Base-by-base conservation (phyloP, 352 stramenopile species). In the Globisporangium spiculum region DNA sequence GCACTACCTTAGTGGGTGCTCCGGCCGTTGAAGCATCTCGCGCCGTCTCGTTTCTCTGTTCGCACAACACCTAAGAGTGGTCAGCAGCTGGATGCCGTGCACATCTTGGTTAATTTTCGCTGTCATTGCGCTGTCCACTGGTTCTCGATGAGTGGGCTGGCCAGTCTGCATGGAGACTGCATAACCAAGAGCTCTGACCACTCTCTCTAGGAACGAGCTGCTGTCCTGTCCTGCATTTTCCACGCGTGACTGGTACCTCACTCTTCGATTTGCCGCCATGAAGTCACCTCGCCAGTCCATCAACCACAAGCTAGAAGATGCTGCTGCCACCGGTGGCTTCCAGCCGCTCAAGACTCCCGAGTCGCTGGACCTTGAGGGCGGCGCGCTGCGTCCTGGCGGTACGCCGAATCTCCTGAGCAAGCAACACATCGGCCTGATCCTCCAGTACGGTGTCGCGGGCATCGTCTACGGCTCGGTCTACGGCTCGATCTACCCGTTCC, bases 361-460 rank as follows among this genome's bases (percentile, higher is more conserved):
- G 8, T 16, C 27, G 3, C 54, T 18, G 8, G 54, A 60, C 27
- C 54, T 60, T 26, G 63, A 77, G 50, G 68, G 67, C 6, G 67
- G 65, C 18, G 69, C 69, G 8, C 30, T 74, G 27, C 58, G 69
- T 60, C 55, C 55, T 4, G 65, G 69, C 20, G 71, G 71, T 18
- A 44, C 67, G 10, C 68, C 72, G 16, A 69, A 73, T 34, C 50
- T 77, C 20, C 59, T 70, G 16, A 66, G 60, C 9, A 36, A 38
- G 4, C 22, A 68, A 22, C 58, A 75, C 44, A 68, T 78, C 27
- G 72, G 72, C 0, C 56, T 78, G 41, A 60, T 78, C 46, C 14
- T 76, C 26, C 73, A 76, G 50, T 78, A 78, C 55, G 69, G 52
- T 1, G 53, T 64, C 36, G 54, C 74, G 5, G 72, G 72, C 32